Evolutionary conservation across 2,329 filamentous ascomycete genomes (phyloP), one percentile per base, ranked within the genome.

Genomic region (Exophiala mesophila): DNA sequence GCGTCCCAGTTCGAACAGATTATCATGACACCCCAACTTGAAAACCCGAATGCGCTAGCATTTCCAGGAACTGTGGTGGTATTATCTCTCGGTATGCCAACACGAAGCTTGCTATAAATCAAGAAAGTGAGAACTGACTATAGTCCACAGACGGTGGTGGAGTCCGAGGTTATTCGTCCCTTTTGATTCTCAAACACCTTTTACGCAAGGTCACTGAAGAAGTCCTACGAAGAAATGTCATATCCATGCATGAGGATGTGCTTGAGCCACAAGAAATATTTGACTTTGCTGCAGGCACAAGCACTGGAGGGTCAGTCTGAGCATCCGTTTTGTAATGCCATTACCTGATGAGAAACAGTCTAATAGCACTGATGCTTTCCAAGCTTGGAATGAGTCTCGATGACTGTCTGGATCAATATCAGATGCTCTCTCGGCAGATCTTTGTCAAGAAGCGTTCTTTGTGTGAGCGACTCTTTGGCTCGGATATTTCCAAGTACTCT

Each of bases 341-440:
- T 5, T 33, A 38, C 33, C 38, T 16, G 43, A 24, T 23, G 19
- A 19, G 7, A 6, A 36, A 5, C 18, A 71, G 69, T 0, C 55
- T 73, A 6, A 67, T 73, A 7, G 69, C 70, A 2, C 64, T 74
- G 23, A 68, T 74, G 62, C 61, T 73, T 4, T 69, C 69, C 1
- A 63, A 67, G 2, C 56, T 74, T 1, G 54, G 63, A 20, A 70
- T 74, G 66, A 62, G 59, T 18, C 61, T 71, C 6, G 47, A 59
- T 17, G 65, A 73, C 13, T 70, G 67, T 20, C 63, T 72, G 12
- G 43, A 57, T 2, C 63, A 59, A 2, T 74, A 73, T 44, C 53
- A 63, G 10, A 37, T 52, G 3, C 60, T 72, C 2, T 64, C 63
- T 2, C 20, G 32, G 28, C 23, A 39, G 3, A 48, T 54, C 16